Evolutionary conservation across 345 rosid species (phyloP).

Genomic region (Clarkia xantiana): DNA sequence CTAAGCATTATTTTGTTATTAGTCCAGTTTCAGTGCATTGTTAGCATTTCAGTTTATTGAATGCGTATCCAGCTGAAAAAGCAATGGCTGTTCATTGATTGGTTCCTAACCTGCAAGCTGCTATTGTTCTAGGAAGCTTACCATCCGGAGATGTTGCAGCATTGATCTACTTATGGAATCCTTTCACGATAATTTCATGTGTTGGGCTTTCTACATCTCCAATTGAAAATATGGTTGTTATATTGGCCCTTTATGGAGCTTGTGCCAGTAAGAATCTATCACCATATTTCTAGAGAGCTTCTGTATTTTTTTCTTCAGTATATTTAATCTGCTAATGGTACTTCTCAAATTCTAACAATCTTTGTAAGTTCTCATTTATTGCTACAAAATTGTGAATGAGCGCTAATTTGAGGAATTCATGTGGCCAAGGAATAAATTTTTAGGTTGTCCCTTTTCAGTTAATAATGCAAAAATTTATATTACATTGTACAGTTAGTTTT

Average conservation of each 20-base stretch:
- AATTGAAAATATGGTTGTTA: slow-evolving; percentile 54
- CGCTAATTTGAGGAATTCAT: no score
- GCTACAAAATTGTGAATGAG: no score
- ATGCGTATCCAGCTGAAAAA: no score
- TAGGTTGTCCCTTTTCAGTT: no score
- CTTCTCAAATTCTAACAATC: background rate
- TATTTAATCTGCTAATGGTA: background rate
- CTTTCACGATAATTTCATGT: slow-evolving; percentile 70
- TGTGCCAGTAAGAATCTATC: slow-evolving; percentile 44
- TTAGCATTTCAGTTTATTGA: no score
- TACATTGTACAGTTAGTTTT: no score
- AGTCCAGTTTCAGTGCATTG: no score
- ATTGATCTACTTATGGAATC: slow-evolving; percentile 77
- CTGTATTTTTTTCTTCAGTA: background rate
- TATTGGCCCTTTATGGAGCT: slow-evolving; percentile 64
- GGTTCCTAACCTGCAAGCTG: background rate
- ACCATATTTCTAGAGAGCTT: slow-evolving; percentile 2
- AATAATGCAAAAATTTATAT: no score
- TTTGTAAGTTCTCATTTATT: background rate
- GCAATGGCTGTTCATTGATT: background rate
- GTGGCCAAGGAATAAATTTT: no score
- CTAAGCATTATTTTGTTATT: no score
- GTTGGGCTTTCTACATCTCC: slow-evolving; percentile 88
- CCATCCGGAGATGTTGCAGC: slow-evolving; percentile 77
- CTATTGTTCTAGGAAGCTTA: slow-evolving; percentile 28